Percentiles rank a stretch among this genome's conserved stretches.
Conservation (phyloP, 495 filamentous ascomycete genomes). For the Penicillium manginii region DNA sequence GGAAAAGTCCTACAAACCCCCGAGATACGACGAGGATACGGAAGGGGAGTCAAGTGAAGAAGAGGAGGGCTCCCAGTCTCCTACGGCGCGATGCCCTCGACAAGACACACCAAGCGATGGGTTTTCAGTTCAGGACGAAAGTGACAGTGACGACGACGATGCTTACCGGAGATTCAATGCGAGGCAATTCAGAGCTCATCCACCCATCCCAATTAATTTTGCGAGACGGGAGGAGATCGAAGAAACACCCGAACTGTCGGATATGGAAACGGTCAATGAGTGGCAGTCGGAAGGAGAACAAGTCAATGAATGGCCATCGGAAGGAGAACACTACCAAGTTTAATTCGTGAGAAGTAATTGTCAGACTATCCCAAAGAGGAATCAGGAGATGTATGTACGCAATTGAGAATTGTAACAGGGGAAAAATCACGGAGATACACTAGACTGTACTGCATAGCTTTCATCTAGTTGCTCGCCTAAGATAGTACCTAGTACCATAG, state of each 20-base stretch:
- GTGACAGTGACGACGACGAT: neutral
- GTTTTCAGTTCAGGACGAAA: neutral
- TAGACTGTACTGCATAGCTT: too few species aligned
- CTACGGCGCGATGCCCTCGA: conserved; percentile 3
- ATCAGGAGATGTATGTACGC: neutral
- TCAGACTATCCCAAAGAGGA: neutral
- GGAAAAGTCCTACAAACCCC: neutral
- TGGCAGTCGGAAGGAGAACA: neutral
- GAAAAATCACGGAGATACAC: neutral
- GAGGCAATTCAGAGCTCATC: neutral
- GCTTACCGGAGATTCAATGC: neutral
- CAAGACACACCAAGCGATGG: conserved; percentile 1
- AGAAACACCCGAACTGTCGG: neutral
- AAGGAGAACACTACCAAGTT: neutral
- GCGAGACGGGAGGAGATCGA: neutral
- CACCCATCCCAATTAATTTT: neutral
- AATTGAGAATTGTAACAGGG: neutral
- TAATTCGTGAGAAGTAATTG: neutral
- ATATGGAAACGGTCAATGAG: neutral
- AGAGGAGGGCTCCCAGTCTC: neutral
- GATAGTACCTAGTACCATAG: too few species aligned
- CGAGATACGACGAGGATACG: neutral
- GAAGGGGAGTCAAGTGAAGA: neutral
- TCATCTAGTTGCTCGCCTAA: too few species aligned
- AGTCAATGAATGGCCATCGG: neutral